Conservation (phyloP, 108 stramenopile genomes). For the Nannochloropsis salina region DNA sequence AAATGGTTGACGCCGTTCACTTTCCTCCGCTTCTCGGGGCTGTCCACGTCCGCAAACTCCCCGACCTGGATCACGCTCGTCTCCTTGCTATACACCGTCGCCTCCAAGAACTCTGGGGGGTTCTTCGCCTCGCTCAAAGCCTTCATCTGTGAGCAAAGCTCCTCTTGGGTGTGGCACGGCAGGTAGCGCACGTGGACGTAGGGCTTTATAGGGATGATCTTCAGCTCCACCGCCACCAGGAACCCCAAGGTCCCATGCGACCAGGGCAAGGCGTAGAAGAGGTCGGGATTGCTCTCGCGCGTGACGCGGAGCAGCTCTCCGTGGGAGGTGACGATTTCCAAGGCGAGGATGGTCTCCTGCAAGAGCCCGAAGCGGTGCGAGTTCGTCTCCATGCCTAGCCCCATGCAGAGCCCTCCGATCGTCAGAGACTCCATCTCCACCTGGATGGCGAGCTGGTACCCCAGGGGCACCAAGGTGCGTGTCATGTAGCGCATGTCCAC, state of each 20-base stretch:
- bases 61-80: slow-evolving; percentile 56
- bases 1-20: slow-evolving; percentile 49
- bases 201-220: slow-evolving; percentile 54
- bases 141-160: slow-evolving; percentile 36
- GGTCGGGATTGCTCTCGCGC: slow-evolving; percentile 51
- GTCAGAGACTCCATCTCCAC: slow-evolving; percentile 63
- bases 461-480: slow-evolving; percentile 22
- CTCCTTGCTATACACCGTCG: slow-evolving; percentile 52
- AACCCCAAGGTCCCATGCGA: slow-evolving; percentile 61
- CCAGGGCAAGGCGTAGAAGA: slow-evolving; percentile 64
- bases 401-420: slow-evolving; percentile 59
- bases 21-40: slow-evolving; percentile 15
- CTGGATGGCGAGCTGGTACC: slow-evolving; percentile 53
- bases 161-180: slow-evolving; percentile 35
- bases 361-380: slow-evolving; percentile 60
- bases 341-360: slow-evolving; percentile 56
- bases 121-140: background rate
- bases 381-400: slow-evolving; percentile 60
- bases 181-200: slow-evolving; percentile 55
- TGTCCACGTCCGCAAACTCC: slow-evolving; percentile 49
- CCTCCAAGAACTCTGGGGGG: slow-evolving; percentile 58
- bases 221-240: slow-evolving; percentile 55
- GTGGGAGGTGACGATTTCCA: slow-evolving; percentile 51
- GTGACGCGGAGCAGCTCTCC: slow-evolving; percentile 55
- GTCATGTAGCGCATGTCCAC: slow-evolving; percentile 42